These are phyloP conservation scores for Annona squamosa DNA, from an alignment of 164 flowering plant genomes.

Conservation along the genomic window DNA sequence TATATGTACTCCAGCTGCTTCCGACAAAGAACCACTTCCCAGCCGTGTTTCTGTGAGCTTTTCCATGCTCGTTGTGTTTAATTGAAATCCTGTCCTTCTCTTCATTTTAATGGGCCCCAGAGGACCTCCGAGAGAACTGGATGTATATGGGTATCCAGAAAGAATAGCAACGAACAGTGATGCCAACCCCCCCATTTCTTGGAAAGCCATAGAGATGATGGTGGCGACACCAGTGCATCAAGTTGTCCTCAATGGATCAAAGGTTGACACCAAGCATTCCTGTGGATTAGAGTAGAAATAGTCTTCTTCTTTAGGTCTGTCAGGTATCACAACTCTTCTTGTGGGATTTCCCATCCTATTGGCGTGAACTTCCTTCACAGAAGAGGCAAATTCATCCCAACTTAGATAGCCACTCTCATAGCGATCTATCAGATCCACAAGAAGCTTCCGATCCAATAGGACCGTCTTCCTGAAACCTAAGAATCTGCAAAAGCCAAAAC, in stretches of 20 bases:
- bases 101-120: background rate
- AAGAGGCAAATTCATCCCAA: constrained; percentile 68
- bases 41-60: background rate
- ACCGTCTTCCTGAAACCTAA: constrained; percentile 78
- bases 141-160: background rate
- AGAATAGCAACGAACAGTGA: background rate
- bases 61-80: background rate
- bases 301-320: constrained; percentile 83
- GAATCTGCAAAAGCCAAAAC: constrained; percentile 32
- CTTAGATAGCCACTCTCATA: constrained; percentile 42
- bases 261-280: constrained; percentile 54
- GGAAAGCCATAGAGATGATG: background rate
- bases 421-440: constrained; percentile 69
- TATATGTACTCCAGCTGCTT: constrained; percentile 2
- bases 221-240: background rate
- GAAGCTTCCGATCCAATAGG: constrained; percentile 52
- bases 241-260: constrained; percentile 17
- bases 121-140: background rate
- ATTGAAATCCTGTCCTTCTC: background rate
- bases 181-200: background rate
- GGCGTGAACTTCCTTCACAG: constrained; percentile 56
- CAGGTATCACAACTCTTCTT: constrained; percentile 61
- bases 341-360: constrained; percentile 63
- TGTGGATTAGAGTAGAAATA: constrained; percentile 82
- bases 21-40: background rate